Conservation (phyloP, 352 stramenopile genomes). For the Thalassiosira livingstoniorum region DNA sequence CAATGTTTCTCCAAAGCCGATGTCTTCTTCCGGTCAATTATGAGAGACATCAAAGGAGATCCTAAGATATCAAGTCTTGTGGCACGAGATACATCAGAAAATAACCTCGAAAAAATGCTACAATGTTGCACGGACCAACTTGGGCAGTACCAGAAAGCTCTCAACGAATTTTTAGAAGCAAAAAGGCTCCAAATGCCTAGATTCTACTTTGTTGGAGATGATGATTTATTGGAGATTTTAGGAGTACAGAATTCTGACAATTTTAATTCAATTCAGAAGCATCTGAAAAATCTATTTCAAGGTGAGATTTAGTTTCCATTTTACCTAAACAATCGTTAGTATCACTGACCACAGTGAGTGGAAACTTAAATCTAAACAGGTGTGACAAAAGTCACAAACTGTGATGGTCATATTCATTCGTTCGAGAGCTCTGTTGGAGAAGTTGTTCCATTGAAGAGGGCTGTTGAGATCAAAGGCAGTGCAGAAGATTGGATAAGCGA, state of each 20-base stretch:
- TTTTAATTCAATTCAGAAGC: conserved; percentile 92
- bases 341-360: no score
- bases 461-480: not conserved
- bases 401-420: conserved; percentile 78
- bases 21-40: conserved; percentile 94
- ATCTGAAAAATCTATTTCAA: conserved; percentile 97
- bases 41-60: conserved; percentile 89
- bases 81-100: conserved; percentile 89
- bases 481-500: not conserved
- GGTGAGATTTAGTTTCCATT: no score
- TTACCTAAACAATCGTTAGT: no score
- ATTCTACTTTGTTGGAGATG: conserved; percentile 97
- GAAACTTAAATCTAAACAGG: no score
- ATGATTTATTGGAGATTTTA: conserved; percentile 95
- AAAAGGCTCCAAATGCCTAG: conserved; percentile 93
- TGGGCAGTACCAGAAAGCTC: conserved; percentile 93
- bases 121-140: conserved; percentile 92
- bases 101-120: conserved; percentile 86
- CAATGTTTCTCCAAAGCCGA: conserved; percentile 92
- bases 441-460: conserved; percentile 85
- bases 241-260: conserved; percentile 89
- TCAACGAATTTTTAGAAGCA: conserved; percentile 94
- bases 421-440: conserved; percentile 90
- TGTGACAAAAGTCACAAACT: conserved; percentile 92
- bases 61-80: conserved; percentile 92